Conservation (phyloP, 2,329 filamentous ascomycete genomes). For the Trichophyton rubrum region DNA sequence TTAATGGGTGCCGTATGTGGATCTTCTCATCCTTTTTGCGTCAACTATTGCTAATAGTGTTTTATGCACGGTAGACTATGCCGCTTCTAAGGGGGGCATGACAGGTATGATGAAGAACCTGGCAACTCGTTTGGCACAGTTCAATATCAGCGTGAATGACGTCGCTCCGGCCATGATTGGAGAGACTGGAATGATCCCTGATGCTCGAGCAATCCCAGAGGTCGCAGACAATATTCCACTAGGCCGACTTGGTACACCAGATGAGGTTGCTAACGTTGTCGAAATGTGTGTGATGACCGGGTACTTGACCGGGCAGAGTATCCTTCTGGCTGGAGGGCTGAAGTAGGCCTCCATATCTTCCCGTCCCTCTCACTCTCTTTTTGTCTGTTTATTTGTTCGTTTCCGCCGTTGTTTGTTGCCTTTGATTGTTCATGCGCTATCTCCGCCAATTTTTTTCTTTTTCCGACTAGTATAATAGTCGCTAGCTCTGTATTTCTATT, state of each 20-base stretch:
- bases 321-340: conserved; percentile 42
- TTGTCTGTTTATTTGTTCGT: background rate
- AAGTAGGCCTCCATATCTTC: conserved; percentile 25
- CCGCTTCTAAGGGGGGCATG: conserved; percentile 50
- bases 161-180: conserved; percentile 59
- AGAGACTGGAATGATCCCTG: conserved; percentile 50
- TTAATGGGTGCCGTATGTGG: conserved; percentile 46
- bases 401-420: background rate
- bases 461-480: background rate
- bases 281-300: conserved; percentile 50
- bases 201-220: conserved; percentile 45
- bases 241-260: conserved; percentile 44
- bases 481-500: background rate
- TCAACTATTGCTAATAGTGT: background rate
- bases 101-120: conserved; percentile 55
- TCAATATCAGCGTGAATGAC: conserved; percentile 54
- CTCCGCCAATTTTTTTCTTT: background rate
- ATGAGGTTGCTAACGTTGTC: conserved; percentile 50
- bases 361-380: background rate
- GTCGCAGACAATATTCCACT: conserved; percentile 50
- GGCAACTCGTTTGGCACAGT: conserved; percentile 45
- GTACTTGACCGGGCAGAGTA: conserved; percentile 47
- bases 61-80: conserved; percentile 29
- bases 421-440: background rate
- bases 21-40: background rate